Evolutionary conservation across 352 stramenopile genomes (phyloP).

Genomic region (Pythium biforme): DNA sequence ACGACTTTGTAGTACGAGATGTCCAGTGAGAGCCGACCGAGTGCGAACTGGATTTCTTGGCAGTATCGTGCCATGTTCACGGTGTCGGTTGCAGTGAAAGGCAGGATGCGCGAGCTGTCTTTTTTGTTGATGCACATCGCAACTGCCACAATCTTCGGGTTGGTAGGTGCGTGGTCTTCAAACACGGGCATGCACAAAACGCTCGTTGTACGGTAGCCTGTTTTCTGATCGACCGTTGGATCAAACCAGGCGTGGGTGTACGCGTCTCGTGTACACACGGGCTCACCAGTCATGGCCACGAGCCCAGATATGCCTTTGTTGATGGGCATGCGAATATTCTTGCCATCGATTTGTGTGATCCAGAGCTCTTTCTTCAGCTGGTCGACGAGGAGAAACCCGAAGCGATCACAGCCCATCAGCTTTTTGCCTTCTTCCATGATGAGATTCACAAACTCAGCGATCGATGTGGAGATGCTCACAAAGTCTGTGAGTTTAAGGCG

Average conservation of each 20-base stretch:
- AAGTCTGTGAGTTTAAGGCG: slow-evolving; percentile 62
- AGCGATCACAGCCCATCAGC: slow-evolving; percentile 75
- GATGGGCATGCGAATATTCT: slow-evolving; percentile 57
- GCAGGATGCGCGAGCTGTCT: slow-evolving; percentile 64
- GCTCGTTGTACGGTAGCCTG: slow-evolving; percentile 72
- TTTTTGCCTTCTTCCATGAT: slow-evolving; percentile 72
- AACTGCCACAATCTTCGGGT: slow-evolving; percentile 60
- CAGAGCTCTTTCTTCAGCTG: slow-evolving; percentile 80
- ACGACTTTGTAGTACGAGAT: slow-evolving; percentile 83
- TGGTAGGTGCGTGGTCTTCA: slow-evolving; percentile 52
- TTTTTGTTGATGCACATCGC: slow-evolving; percentile 92
- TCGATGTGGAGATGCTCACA: slow-evolving; percentile 61
- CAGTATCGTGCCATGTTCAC: slow-evolving; percentile 61
- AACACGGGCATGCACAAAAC: slow-evolving; percentile 75
- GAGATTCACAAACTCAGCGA: slow-evolving; percentile 53
- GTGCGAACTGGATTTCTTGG: slow-evolving; percentile 66
- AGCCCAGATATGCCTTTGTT: slow-evolving; percentile 70
- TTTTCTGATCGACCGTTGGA: slow-evolving; percentile 64
- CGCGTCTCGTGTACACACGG: slow-evolving; percentile 57
- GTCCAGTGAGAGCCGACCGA: slow-evolving; percentile 62
- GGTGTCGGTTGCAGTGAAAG: slow-evolving; percentile 59
- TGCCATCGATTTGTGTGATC: slow-evolving; percentile 51
- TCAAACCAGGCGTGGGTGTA: slow-evolving; percentile 79
- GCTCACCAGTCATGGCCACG: slow-evolving; percentile 57
- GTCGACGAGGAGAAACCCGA: slow-evolving; percentile 66